Percentiles rank a stretch among this genome's conserved stretches.
Evolutionary conservation across 1,284 basidiomycete genomes (phyloP).

Genomic region (Tilletiaria anomala): DNA sequence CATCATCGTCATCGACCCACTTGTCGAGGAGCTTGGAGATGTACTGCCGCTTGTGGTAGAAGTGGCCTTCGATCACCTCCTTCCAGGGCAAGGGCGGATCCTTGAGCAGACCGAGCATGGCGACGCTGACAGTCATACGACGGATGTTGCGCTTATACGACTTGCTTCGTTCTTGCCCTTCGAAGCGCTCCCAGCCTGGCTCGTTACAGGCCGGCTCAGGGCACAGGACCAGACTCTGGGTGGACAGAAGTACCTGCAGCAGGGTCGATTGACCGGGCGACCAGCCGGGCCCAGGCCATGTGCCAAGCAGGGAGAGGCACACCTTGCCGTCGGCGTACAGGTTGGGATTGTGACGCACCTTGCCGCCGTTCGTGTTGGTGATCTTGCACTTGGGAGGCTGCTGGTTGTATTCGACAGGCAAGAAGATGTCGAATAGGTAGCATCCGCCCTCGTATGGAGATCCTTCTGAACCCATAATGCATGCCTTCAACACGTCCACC

Average conservation of each 20-base stretch:
- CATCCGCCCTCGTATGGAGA: constrained; percentile 2
- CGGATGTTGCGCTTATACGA: constrained; percentile 1
- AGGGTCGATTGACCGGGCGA: constrained; percentile 67
- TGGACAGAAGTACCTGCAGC: constrained; percentile 65
- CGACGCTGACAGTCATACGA: constrained; percentile 3
- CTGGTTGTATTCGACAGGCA: constrained; percentile 66
- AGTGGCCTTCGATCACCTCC: constrained; percentile 73
- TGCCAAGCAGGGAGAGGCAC: constrained; percentile 68
- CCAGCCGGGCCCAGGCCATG: constrained; percentile 61
- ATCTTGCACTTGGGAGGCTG: constrained; percentile 68
- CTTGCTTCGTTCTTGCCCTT: background rate
- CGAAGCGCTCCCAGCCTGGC: constrained; percentile 44
- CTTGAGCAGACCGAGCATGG: constrained; percentile 66
- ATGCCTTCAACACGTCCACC: constrained; percentile 5
- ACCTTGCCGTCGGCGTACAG: constrained; percentile 81
- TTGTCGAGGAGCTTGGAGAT: constrained; percentile 60
- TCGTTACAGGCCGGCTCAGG: constrained; percentile 80
- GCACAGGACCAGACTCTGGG: constrained; percentile 68
- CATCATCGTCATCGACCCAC: constrained; percentile 62
- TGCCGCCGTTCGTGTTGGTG: constrained; percentile 80
- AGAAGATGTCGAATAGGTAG: constrained; percentile 70
- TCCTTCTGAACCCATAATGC: constrained; percentile 5
- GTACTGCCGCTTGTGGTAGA: constrained; percentile 61
- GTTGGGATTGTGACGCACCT: constrained; percentile 78
- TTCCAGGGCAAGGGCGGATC: constrained; percentile 64